Percentiles rank a stretch among this genome's conserved stretches.
Conservation (phyloP, 2,329 filamentous ascomycete species). For the Orbilia brochopaga region DNA sequence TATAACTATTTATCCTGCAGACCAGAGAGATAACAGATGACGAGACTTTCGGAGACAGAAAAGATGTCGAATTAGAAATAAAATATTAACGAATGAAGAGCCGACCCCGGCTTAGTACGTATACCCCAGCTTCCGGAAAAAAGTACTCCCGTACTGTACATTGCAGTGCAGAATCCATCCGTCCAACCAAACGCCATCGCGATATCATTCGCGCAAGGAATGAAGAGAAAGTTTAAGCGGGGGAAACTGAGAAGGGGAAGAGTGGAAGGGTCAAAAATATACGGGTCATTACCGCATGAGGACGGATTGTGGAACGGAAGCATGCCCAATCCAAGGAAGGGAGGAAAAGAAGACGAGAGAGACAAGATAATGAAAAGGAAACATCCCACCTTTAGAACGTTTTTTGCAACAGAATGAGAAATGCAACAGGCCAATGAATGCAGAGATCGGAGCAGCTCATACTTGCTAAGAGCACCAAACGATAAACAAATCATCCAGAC, state of each 20-base stretch:
- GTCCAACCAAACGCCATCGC: conserved; percentile 8
- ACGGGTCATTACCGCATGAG: background rate
- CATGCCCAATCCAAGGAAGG: background rate
- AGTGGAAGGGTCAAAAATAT: background rate
- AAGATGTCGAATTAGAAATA: background rate
- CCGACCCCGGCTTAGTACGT: background rate
- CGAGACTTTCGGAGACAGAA: background rate
- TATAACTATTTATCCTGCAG: conserved; percentile 2
- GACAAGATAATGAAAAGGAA: background rate
- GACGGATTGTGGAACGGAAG: background rate
- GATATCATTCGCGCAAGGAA: conserved; percentile 1
- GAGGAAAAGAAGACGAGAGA: background rate
- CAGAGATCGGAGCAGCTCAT: background rate
- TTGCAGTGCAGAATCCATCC: conserved; percentile 8
- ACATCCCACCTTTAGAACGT: no score
- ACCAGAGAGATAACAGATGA: background rate
- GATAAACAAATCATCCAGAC: background rate
- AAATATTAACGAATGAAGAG: background rate
- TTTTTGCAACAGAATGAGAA: no score
- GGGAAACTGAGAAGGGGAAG: background rate
- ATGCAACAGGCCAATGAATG: background rate
- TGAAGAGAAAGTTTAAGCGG: conserved; percentile 1
- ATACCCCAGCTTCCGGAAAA: conserved; percentile 4
- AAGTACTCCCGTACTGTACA: conserved; percentile 11
- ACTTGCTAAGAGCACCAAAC: background rate